Percentiles rank a stretch among this genome's conserved stretches.
Conservation (phyloP, 2,329 filamentous ascomycete genomes). For the Hirsutella thompsonii region DNA sequence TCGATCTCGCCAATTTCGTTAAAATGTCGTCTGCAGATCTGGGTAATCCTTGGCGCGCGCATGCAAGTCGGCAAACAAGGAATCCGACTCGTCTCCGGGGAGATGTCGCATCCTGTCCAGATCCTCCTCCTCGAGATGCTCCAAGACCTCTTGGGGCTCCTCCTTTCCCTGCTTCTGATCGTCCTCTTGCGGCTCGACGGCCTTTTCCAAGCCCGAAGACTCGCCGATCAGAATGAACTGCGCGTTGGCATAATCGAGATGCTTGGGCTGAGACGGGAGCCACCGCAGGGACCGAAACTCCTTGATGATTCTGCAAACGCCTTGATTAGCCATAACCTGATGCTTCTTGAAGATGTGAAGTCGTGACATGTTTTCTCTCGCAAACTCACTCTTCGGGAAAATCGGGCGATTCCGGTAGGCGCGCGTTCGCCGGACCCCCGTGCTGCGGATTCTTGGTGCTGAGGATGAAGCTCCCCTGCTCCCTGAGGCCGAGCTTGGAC, state of each 20-base stretch:
- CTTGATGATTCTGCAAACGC: constrained; percentile 41
- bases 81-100: constrained; percentile 27
- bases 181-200: constrained; percentile 38
- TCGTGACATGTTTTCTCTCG: no score
- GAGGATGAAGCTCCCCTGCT: constrained; percentile 50
- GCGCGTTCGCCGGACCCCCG: constrained; percentile 49
- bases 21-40: constrained; percentile 15
- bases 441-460: constrained; percentile 61
- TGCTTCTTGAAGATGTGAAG: no score
- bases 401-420: constrained; percentile 50
- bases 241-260: constrained; percentile 61
- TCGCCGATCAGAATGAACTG: constrained; percentile 45
- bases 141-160: constrained; percentile 55
- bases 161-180: constrained; percentile 50
- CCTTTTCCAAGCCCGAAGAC: constrained; percentile 22
- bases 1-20: not conserved
- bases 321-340: constrained; percentile 9
- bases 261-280: constrained; percentile 58
- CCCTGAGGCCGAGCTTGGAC: constrained; percentile 56
- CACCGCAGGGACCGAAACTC: constrained; percentile 64
- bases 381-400: constrained; percentile 44
- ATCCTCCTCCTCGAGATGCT: constrained; percentile 62
- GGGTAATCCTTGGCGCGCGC: constrained; percentile 13
- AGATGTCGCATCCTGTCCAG: constrained; percentile 46
- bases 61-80: constrained; percentile 12